Base-by-base conservation (phyloP, 768 basidiomycete species). In the Xerocomellus amylosporus region DNA sequence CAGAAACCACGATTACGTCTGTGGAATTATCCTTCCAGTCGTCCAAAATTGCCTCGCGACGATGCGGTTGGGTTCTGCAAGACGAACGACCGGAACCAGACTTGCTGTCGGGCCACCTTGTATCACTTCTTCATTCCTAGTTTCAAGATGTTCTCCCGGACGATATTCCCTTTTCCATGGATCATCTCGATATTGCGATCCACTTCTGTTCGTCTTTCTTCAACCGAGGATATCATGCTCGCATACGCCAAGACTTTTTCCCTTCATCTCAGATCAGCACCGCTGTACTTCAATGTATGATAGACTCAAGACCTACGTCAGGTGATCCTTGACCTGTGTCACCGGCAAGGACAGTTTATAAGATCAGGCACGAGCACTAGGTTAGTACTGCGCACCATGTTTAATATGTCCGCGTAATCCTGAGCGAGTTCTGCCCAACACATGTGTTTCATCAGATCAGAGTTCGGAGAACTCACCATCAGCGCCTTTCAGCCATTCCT, bases 401-500 rank as follows among this genome's bases (percentile, higher is more conserved):
- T 54, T 19, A 68, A 39, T 15, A 67, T 59, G 8, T 55, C 63
- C 42, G 45, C 26, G 13, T 58, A 62, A 13, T 60, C 54, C 37
- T 62, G 33, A 17, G 54, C 52, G n/a, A 66, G 42, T 51, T 55
- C 69, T 68, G 47, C 34, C 38, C n/a, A 46, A 38, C 38, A 15
- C 8, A 28, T 63, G 24, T 49, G 55, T 31, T 28, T 33, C 5
- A 9, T 42, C 20, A 5, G 14, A 22, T 28, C 39, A 42, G 20
- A 19, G 22, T 37, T 33, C 5, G 24, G 15, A 33, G 30, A 43
- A 51, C 66, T 48, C n/a, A 71, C 69, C 59, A 17, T 72, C 70
- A 19, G 61, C 53, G 19, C 61, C 69, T 47, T 66, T 64, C 22
- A 72, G 20, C 70, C 69, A 70, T 45, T 70, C 68, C 19, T 70